A percentile compares a stretch with the other conserved stretches of the same genome.
These are phyloP conservation scores for Paracoccidioides brasiliensis DNA, from an alignment of 2,329 filamentous ascomycete genomes.

Conservation along the genomic window DNA sequence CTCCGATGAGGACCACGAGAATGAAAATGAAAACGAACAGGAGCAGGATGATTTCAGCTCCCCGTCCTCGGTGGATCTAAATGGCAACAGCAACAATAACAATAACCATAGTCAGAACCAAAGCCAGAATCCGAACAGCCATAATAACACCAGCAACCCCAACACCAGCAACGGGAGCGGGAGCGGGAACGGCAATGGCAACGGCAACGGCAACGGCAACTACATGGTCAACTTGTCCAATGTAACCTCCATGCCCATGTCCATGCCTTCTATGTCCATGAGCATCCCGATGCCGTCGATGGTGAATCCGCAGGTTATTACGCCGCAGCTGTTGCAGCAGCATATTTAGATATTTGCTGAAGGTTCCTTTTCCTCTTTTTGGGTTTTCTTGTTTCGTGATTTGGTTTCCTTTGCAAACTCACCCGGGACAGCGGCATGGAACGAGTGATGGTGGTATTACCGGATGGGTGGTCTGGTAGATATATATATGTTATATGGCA, in stretches of 20 bases:
- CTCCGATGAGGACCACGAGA: conserved; percentile 73
- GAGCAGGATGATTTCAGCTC: conserved; percentile 76
- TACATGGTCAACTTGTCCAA: conserved; percentile 21
- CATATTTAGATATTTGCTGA: conserved; percentile 21
- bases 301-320: conserved; percentile 30
- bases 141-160: conserved; percentile 8
- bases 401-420: background rate
- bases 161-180: background rate
- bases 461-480: too few species aligned
- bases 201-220: background rate
- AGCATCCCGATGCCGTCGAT: conserved; percentile 26
- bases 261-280: conserved; percentile 19
- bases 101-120: background rate
- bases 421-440: too few species aligned
- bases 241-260: conserved; percentile 24
- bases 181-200: background rate
- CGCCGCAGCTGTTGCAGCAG: conserved; percentile 31
- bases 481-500: too few species aligned
- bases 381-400: background rate
- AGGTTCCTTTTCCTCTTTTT: background rate
- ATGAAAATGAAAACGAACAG: conserved; percentile 79
- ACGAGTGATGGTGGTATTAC: too few species aligned
- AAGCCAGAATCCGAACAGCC: background rate
- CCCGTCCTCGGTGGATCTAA: conserved; percentile 40
- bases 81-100: background rate